These are phyloP conservation scores for Prunus salicina DNA, from an alignment of 306 rosid genomes.

Conservation along the genomic window DNA sequence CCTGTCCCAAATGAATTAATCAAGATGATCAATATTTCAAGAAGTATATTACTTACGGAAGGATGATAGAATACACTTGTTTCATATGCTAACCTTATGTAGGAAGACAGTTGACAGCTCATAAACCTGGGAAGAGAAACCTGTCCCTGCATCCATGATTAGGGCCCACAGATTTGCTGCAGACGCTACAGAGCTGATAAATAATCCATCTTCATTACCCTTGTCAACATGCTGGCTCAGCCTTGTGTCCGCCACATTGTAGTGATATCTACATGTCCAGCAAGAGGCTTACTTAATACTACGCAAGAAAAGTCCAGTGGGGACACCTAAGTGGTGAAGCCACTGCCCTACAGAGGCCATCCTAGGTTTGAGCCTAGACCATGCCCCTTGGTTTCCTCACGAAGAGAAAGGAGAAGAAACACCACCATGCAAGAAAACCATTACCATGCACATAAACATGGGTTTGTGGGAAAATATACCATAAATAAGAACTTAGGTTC, in stretches of 20 bases:
- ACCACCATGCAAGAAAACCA: background rate
- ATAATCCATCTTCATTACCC: conserved; percentile 91
- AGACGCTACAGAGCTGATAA: conserved; percentile 85
- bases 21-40: conserved; percentile 13
- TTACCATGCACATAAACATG: background rate
- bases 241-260: conserved; percentile 86
- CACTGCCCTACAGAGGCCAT: background rate
- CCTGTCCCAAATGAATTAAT: conserved; percentile 46
- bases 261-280: conserved; percentile 67
- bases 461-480: background rate
- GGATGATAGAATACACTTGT: conserved; percentile 12
- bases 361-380: background rate
- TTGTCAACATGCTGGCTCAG: conserved; percentile 84
- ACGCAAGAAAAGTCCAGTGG: conserved; percentile 9
- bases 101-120: conserved; percentile 78
- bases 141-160: conserved; percentile 93
- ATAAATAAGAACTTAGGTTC: background rate
- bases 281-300: conserved; percentile 20
- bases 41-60: conserved; percentile 14
- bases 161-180: conserved; percentile 80
- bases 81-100: conserved; percentile 60
- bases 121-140: conserved; percentile 84
- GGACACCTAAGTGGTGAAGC: background rate
- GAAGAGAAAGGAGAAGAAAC: too few relatives aligned
- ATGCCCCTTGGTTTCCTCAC: background rate